These are phyloP conservation scores for Aspergillus luchuensis DNA, from an alignment of 2,329 filamentous ascomycete species.

Conservation along the genomic window DNA sequence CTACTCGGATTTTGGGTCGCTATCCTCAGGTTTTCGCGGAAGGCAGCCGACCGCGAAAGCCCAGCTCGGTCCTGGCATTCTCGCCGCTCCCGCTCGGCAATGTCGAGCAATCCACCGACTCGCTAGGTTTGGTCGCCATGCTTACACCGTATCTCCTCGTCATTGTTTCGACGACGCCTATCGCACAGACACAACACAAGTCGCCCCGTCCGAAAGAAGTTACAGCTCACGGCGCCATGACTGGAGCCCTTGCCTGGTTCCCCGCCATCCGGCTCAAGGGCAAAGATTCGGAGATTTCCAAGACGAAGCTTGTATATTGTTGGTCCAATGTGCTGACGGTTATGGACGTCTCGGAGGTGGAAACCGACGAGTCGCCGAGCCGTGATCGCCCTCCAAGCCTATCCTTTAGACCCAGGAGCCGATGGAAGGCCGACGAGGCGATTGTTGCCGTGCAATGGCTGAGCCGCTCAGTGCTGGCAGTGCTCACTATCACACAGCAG, in stretches of 20 bases:
- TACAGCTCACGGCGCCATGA: conserved; percentile 85
- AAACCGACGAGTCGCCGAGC: conserved; percentile 58
- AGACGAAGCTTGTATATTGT: conserved; percentile 88
- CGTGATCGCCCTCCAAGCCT: conserved; percentile 77
- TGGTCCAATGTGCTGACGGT: conserved; percentile 98
- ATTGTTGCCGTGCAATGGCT: conserved; percentile 98
- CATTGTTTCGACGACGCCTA: conserved; percentile 93
- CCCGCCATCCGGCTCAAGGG: conserved; percentile 90
- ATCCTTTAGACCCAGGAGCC: conserved; percentile 76
- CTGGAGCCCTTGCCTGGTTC: conserved; percentile 94
- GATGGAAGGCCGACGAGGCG: conserved; percentile 92
- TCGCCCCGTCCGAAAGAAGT: conserved; percentile 88
- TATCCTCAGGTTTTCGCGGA: conserved; percentile 73
- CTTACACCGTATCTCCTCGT: conserved; percentile 93
- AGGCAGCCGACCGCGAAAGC: conserved; percentile 71
- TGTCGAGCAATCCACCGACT: conserved; percentile 82
- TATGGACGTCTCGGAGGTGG: conserved; percentile 78
- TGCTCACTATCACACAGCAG: conserved; percentile 91
- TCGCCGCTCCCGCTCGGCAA: conserved; percentile 91
- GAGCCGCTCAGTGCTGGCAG: conserved; percentile 84
- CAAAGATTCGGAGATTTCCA: conserved; percentile 66
- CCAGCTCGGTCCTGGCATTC: conserved; percentile 93
- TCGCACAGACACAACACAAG: conserved; percentile 96
- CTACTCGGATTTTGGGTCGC: conserved; percentile 83
- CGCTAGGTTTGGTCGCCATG: conserved; percentile 88